These are phyloP conservation scores for Lactarius psammicola DNA, from an alignment of 768 basidiomycete species.

Conservation along the genomic window DNA sequence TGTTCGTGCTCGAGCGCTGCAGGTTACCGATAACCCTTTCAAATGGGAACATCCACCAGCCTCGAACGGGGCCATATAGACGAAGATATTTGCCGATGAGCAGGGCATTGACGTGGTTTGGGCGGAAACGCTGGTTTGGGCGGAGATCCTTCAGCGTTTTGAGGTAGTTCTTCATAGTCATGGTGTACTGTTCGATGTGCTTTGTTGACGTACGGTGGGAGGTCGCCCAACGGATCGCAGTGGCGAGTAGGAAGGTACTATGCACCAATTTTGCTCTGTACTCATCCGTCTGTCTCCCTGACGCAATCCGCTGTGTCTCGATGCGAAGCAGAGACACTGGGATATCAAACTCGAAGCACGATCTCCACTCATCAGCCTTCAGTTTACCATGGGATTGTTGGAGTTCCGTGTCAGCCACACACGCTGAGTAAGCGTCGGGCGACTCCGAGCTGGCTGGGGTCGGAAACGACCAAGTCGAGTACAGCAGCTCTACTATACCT, in stretches of 20 bases:
- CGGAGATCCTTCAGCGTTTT: not conserved
- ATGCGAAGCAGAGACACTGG: not conserved
- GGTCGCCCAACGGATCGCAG: not conserved
- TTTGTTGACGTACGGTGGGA: not conserved
- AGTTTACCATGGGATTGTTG: slow-evolving; percentile 5
- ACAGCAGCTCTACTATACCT: too few relatives aligned
- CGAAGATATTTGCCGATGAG: not conserved
- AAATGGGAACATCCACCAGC: too few relatives aligned
- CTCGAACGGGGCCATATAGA: not conserved
- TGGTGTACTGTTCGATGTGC: not conserved
- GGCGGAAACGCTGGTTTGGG: not conserved
- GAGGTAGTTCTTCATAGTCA: too few relatives aligned
- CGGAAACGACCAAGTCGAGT: too few relatives aligned
- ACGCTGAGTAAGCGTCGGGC: too few relatives aligned
- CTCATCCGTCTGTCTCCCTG: not conserved
- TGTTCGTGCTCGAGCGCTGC: too few relatives aligned
- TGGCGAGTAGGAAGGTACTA: not conserved
- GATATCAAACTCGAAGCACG: slow-evolving; percentile 5
- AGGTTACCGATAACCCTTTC: too few relatives aligned
- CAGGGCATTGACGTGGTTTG: too few relatives aligned
- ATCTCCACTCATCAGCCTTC: slow-evolving; percentile 13
- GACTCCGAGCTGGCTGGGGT: too few relatives aligned
- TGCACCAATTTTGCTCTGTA: not conserved
- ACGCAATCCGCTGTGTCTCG: not conserved
- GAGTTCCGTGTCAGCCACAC: too few relatives aligned